Conservation (phyloP, 2,329 filamentous ascomycete genomes). For the Fusarium keratoplasticum region DNA sequence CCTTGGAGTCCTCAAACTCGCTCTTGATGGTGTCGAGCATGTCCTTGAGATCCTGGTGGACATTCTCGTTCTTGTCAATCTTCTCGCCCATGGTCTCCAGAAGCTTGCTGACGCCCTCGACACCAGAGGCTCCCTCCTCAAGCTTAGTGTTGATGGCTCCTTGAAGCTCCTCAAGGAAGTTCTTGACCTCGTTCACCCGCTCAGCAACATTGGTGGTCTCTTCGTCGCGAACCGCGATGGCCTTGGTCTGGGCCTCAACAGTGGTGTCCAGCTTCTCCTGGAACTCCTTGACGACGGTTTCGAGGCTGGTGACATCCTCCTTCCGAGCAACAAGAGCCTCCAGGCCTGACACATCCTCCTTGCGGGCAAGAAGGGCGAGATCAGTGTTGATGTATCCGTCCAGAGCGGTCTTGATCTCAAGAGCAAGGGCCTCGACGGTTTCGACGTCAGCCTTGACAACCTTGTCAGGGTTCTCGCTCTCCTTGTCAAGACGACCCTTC, state of each 20-base stretch:
- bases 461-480: conserved; percentile 68
- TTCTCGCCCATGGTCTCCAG: conserved; percentile 75
- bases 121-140: conserved; percentile 76
- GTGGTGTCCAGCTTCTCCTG: conserved; percentile 76
- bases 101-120: conserved; percentile 79
- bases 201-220: conserved; percentile 85
- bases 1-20: conserved; percentile 89
- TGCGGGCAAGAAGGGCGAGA: conserved; percentile 76
- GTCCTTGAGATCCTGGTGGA: conserved; percentile 74
- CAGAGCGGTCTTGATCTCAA: conserved; percentile 85
- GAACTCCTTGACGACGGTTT: conserved; percentile 76
- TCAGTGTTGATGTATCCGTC: conserved; percentile 78
- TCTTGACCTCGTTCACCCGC: conserved; percentile 82
- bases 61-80: conserved; percentile 66
- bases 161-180: conserved; percentile 81
- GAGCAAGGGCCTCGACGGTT: conserved; percentile 80
- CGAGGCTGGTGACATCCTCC: conserved; percentile 73
- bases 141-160: conserved; percentile 81
- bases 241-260: conserved; percentile 79
- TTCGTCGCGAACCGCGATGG: conserved; percentile 84
- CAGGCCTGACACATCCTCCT: conserved; percentile 76
- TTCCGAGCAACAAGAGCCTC: conserved; percentile 78
- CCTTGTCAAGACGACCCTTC: conserved; percentile 66
- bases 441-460: conserved; percentile 87
- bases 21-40: conserved; percentile 80